Conservation (phyloP, 2,329 filamentous ascomycete genomes). For the Pyricularia pennisetigena region DNA sequence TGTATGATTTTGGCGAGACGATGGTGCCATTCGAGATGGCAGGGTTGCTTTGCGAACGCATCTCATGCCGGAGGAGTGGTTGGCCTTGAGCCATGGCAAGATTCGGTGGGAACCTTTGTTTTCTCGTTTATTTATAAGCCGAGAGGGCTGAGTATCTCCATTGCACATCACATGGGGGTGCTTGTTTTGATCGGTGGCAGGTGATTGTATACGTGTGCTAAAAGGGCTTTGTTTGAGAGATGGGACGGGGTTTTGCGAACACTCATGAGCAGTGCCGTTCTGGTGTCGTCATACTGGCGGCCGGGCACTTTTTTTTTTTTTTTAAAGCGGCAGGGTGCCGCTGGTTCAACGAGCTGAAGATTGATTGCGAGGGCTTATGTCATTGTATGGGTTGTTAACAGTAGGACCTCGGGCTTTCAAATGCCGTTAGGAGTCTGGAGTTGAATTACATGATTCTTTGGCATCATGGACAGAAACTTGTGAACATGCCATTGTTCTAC, state of each 20-base stretch:
- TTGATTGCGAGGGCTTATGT: background rate
- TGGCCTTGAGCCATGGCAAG: background rate
- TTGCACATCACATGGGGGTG: background rate
- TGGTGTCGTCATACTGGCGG: background rate
- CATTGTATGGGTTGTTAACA: background rate
- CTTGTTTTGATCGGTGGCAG: background rate
- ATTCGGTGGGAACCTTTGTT: background rate
- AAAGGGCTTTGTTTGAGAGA: background rate
- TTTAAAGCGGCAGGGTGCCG: background rate
- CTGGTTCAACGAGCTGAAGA: background rate
- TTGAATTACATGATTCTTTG: background rate
- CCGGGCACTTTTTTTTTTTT: background rate
- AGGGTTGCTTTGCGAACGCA: background rate
- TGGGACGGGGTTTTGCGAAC: background rate
- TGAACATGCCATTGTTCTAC: background rate
- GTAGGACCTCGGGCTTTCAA: background rate
- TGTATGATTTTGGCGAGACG: conserved; percentile 45
- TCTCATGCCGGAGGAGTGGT: background rate
- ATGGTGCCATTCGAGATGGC: background rate
- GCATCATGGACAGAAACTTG: background rate
- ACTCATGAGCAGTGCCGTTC: background rate
- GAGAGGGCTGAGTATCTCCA: background rate
- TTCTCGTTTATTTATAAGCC: background rate
- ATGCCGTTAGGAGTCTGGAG: conserved; percentile 1
- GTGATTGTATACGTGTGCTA: background rate